Percentiles rank a stretch among this genome's conserved stretches.
These are phyloP conservation scores for Azolla pinnata DNA, from an alignment of 75 land plant genomes.

Conservation along the genomic window DNA sequence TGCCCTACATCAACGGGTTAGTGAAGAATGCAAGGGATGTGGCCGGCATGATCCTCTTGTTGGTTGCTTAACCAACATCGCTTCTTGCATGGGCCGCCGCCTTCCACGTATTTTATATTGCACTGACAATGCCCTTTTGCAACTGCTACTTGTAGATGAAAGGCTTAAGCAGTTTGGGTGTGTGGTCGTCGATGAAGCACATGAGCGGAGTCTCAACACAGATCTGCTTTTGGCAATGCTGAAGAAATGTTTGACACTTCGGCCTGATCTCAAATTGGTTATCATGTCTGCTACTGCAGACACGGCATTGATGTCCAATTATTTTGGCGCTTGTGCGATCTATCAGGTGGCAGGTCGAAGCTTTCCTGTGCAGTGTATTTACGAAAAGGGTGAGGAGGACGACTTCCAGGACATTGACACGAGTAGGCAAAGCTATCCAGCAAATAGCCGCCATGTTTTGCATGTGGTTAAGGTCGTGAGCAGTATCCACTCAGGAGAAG, in stretches of 20 bases:
- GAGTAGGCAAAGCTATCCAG: background rate
- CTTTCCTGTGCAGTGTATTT: constrained; percentile 58
- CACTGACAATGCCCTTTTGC: constrained; percentile 69
- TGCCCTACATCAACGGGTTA: constrained; percentile 52
- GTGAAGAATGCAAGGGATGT: constrained; percentile 54
- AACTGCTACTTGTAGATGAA: constrained; percentile 45
- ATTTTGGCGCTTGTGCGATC: constrained; percentile 43
- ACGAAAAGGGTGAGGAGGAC: constrained; percentile 17
- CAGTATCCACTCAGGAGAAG: constrained; percentile 39
- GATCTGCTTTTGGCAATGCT: constrained; percentile 66
- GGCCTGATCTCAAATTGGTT: constrained; percentile 45
- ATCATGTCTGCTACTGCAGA: constrained; percentile 90
- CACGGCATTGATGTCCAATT: constrained; percentile 45
- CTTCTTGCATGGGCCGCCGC: constrained; percentile 20
- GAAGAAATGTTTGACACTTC: constrained; percentile 33
- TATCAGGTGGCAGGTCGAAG: constrained; percentile 50
- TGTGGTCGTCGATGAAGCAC: constrained; percentile 85
- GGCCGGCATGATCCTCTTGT: constrained; percentile 27
- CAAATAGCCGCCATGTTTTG: constrained; percentile 29
- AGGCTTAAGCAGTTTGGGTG: constrained; percentile 39
- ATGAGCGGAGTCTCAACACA: constrained; percentile 75
- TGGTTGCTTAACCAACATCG: constrained; percentile 26
- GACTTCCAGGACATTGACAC: constrained; percentile 1
- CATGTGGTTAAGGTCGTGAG: constrained; percentile 41
- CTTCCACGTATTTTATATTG: constrained; percentile 37